phyloP scores from a whole-genome alignment of 371 early-diverging fungal genomes.

The Mucor sp. region DNA sequence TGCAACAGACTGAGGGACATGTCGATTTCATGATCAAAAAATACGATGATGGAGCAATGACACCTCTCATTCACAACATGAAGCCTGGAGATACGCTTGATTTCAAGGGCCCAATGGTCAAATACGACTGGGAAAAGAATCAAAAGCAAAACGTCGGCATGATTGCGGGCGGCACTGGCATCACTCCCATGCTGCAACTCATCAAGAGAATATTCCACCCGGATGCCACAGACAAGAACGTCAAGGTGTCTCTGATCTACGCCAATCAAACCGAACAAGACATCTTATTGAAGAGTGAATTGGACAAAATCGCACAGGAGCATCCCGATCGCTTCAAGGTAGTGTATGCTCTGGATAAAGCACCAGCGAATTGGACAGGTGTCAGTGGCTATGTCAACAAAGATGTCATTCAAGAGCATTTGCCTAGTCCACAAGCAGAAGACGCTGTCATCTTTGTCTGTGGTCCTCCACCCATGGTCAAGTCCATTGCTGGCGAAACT shows the following conservation, averaged over 20 bases:
- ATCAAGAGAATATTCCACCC: conserved; percentile 69
- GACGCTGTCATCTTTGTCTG: conserved; percentile 82
- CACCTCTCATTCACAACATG: conserved; percentile 73
- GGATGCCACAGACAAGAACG: conserved; percentile 68
- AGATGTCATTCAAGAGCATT: conserved; percentile 66
- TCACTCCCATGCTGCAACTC: conserved; percentile 91
- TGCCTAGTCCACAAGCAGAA: conserved; percentile 61
- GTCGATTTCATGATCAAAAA: conserved; percentile 91
- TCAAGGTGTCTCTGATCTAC: conserved; percentile 85
- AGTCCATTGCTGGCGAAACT: conserved; percentile 81
- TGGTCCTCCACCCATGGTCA: conserved; percentile 86
- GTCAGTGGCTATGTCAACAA: conserved; percentile 74
- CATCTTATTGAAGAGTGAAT: conserved; percentile 79
- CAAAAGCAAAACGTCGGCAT: conserved; percentile 81
- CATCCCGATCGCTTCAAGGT: conserved; percentile 83
- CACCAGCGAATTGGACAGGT: conserved; percentile 66
- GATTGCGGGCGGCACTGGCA: conserved; percentile 90
- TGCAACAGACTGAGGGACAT: conserved; percentile 57
- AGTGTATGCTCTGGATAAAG: conserved; percentile 78
- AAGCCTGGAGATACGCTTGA: conserved; percentile 84
- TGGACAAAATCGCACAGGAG: conserved; percentile 67
- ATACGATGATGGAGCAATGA: conserved; percentile 76
- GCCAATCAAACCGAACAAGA: conserved; percentile 87
- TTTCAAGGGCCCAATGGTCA: conserved; percentile 91
- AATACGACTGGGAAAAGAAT: conserved; percentile 78